Evolutionary conservation across 805 yeast species (phyloP), one percentile per base, ranked within the genome.

Genomic region (Pichia ethanolica): DNA sequence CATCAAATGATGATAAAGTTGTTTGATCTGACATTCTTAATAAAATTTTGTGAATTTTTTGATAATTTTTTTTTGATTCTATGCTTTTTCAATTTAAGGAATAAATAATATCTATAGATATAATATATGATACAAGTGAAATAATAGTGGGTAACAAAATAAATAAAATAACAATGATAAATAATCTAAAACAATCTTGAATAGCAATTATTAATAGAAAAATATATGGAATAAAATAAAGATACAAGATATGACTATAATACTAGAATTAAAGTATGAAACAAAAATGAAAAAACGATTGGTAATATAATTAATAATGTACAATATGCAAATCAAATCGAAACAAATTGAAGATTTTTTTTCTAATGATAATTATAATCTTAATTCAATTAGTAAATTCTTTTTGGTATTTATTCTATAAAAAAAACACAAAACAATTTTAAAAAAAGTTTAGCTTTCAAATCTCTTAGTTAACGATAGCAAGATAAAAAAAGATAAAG

Each of bases 1-100:
- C 68, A 32, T 65, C 68, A 36, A 55, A 53, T 4, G 68, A 64
- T 14, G 69, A 65, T 38, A 64, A 45, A 20, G 68, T 64, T n/a
- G 67, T 59, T 56, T 64, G 68, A 52, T 65, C 69, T 7, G 68
- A 64, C 69, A 65, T 65, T 14, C 28, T 43, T 10, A 10, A 10
- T 8, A 7, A 1, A 30, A 7, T 30, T 30, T 30, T 7, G 9
- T 30, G 4, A 7, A 3, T 7, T 27, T 20, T 7, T n/a, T 39
- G 42, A 26, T 13, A 38, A 39, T 27, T 10, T 26, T 26, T 26
- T 26, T 13, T 39, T 36, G n/a, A 27, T 33, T 30, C 25, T 13
- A 7, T 10, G 9, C 7, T 27, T 25, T 41, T 41, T 39, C 3
- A 25, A 39, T n/a, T 2, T 4, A n/a, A 30, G 32, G 7, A 30